phyloP scores from a whole-genome alignment of 805 yeast species.

The Candida qinlingensis region DNA sequence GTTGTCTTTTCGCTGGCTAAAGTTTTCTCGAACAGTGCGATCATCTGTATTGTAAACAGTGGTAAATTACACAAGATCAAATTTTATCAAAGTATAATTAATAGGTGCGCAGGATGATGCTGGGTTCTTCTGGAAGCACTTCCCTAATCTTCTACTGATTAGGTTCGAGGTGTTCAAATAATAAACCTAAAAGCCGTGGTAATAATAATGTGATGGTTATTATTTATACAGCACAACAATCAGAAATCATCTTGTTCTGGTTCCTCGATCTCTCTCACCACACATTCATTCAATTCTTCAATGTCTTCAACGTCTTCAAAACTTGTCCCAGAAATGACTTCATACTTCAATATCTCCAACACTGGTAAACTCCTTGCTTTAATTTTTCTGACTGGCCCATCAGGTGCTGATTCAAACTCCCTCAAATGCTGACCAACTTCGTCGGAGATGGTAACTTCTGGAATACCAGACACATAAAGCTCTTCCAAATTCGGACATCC shows the following conservation, averaged over 20 bases:
- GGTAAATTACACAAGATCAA: no score
- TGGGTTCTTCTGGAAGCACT: no score
- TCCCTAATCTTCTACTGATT: no score
- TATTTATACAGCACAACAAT: background rate
- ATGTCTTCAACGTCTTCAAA: background rate
- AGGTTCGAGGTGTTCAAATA: no score
- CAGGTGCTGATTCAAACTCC: background rate
- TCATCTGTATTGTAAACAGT: no score
- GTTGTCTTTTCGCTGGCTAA: no score
- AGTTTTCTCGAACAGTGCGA: no score
- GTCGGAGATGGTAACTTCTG: background rate
- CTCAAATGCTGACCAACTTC: background rate
- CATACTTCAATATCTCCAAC: slow-evolving; percentile 1
- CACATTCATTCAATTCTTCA: background rate
- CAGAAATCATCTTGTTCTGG: background rate
- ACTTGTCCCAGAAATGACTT: background rate
- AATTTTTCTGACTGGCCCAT: background rate
- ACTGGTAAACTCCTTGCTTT: background rate
- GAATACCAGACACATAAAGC: background rate
- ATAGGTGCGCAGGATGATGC: no score
- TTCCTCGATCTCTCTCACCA: background rate
- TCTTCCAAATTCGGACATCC: slow-evolving; percentile 1
- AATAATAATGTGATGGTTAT: no score
- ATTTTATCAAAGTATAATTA: no score
- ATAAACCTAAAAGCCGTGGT: no score